Base-by-base conservation (phyloP, 768 basidiomycete genomes). In the Boletellus ananiceps region DNA sequence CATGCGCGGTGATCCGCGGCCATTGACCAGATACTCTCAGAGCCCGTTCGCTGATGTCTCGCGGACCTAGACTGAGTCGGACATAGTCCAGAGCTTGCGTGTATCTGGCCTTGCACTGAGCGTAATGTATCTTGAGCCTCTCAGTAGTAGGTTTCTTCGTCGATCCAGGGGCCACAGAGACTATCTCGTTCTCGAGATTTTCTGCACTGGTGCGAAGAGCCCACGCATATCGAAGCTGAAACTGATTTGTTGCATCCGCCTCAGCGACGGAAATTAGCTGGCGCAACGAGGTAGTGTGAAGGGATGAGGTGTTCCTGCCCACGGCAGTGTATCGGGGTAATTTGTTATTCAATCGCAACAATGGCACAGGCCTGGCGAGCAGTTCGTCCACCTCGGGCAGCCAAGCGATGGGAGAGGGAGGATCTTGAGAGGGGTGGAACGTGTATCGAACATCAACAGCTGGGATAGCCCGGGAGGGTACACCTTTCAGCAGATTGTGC, bases 1-100 rank as follows among this genome's bases (percentile, higher is more conserved):
- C 47, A 39, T 58, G 63, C 1, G 47, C 39, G 4, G 67, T 67
- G 16, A 71, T 49, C 32, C 65, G 60, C 1, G 73, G 73, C 72
- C 72, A 73, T 47, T 66, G 56, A 12, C 61, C 59, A 15, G 61
- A 56, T 9, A 19, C 27, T 31, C 19, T n/a, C 14, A 61, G 21
- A 9, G 57, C 51, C 1, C 48, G 29, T 34, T 62, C 63, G 9
- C 44, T 40, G 2, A 21, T 33, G 25, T 18, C 46, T 12, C 8
- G 25, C 2, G 61, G 57, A 60, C 8, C 57, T 56, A 55, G 48
- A 34, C 16, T 9, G 5, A 48, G 39, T 19, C 40, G 42, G 35
- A 60, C 34, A 23, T 19, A 14, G 15, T 21, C 29, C 23, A 40
- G 41, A 29, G 31, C 33, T 31, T 11, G n/a, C 21, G 4, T 9